Base-by-base conservation (phyloP, 148 eudicot genomes). In the Talinum fruticosum region DNA sequence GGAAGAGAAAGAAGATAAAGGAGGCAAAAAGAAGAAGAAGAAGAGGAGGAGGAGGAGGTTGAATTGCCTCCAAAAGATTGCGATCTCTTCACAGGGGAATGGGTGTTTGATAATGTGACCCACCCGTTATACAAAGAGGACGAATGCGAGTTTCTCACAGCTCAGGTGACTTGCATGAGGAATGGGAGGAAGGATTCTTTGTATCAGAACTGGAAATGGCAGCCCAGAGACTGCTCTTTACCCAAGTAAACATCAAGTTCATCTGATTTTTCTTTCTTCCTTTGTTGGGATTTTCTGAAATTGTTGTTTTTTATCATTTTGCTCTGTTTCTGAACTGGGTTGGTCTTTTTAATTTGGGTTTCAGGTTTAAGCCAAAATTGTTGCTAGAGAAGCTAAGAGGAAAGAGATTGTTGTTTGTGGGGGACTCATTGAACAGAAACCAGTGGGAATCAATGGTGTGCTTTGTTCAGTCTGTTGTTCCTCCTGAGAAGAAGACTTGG, bases 371-470 rank as follows among this genome's bases (percentile, higher is more conserved):
- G 68, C 87, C 96, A 61, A 90, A 83, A 83, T 81, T 91, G 86
- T 77, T 95, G 89, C 87, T 91, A 1, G 92, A 96, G 90, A 96
- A 90, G 81, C 65, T 96, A 32, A 89, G 97, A 72, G 86, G 86
- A 8, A 96, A 96, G 87, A 89, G 99, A 90, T 85, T 95, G 71
- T 90, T 95, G 97, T 95, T 95, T 83, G 99, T 95, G 68, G 99
- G 99, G 32, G 99, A 95, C 54, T 95, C 99, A 30, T 79, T 95
- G 85, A 92, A 92, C 41, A 83, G 99, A 75, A 95, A 95, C 80
- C 97, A 92, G 66, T 95, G 99, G 99, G 99, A 95, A 51, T 95
- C 97, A 12, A 91, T 95, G 99, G 89, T 95, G 73, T 95, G 99
- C 71, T 77, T 95, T 66, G 97, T 88, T 77, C 97, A 95, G 77